Evolutionary conservation across 2,329 filamentous ascomycete species (phyloP).

Genomic region (Fusarium humuli): DNA sequence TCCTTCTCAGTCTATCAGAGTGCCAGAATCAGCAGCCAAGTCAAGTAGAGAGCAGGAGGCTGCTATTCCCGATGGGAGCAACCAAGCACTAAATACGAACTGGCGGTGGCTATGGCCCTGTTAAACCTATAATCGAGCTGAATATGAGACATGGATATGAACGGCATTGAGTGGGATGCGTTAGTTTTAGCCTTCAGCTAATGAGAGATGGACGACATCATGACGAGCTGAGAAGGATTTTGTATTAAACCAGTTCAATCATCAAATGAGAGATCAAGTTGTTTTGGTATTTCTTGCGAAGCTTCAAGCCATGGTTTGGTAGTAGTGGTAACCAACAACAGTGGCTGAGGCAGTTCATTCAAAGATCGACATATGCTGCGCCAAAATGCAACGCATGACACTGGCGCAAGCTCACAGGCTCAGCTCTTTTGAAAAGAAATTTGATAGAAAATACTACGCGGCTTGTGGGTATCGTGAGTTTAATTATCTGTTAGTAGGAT

Average conservation of each 20-base stretch:
- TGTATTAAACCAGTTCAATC: too few relatives aligned
- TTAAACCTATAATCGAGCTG: slow-evolving; percentile 12
- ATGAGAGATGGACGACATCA: slow-evolving; percentile 1
- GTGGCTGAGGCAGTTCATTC: slow-evolving; percentile 28
- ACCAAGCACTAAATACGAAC: slow-evolving; percentile 40
- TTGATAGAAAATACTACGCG: neutral
- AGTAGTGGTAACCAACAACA: neutral
- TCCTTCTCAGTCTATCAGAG: slow-evolving; percentile 17
- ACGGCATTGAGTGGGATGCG: neutral
- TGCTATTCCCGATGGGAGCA: slow-evolving; percentile 3
- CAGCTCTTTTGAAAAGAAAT: neutral
- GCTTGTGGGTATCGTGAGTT: neutral
- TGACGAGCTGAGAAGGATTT: neutral
- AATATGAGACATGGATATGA: slow-evolving; percentile 26
- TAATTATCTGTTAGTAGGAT: neutral
- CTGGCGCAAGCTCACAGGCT: slow-evolving; percentile 22
- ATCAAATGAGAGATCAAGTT: neutral
- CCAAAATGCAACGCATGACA: slow-evolving; percentile 22
- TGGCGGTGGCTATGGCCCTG: slow-evolving; percentile 44
- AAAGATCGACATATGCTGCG: slow-evolving; percentile 35
- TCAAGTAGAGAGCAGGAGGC: neutral
- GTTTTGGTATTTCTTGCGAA: neutral
- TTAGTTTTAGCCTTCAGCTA: neutral
- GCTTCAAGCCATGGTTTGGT: slow-evolving; percentile 2
- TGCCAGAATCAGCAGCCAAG: slow-evolving; percentile 12